A percentile compares a stretch with the other conserved stretches of the same genome.
These are phyloP conservation scores for Phylloporus sp. DNA, from an alignment of 768 basidiomycete species.

Conservation along the genomic window DNA sequence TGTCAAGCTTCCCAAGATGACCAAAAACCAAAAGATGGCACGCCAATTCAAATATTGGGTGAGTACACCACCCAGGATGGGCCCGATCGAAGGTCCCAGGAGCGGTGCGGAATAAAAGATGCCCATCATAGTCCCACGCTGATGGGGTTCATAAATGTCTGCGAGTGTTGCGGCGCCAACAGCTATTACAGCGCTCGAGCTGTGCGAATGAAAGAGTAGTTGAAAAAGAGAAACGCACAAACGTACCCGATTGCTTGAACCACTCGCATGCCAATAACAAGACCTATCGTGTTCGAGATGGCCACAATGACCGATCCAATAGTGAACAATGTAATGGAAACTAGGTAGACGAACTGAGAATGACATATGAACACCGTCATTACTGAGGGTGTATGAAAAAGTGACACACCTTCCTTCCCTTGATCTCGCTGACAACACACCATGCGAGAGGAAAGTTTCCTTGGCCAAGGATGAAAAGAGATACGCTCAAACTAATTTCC, in stretches of 20 bases:
- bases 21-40: constrained; percentile 80
- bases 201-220: constrained; percentile 18
- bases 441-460: constrained; percentile 43
- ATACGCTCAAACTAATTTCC: constrained; percentile 64
- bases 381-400: not conserved
- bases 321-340: constrained; percentile 48
- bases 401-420: constrained; percentile 58
- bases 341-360: constrained; percentile 48
- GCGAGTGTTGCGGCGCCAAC: constrained; percentile 71
- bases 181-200: constrained; percentile 62
- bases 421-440: constrained; percentile 43
- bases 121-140: constrained; percentile 77
- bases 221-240: not conserved
- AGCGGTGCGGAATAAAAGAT: constrained; percentile 78
- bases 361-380: not conserved
- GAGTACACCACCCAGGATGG: constrained; percentile 66
- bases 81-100: constrained; percentile 64
- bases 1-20: constrained; percentile 54
- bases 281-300: constrained; percentile 47
- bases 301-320: constrained; percentile 57
- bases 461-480: constrained; percentile 68
- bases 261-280: constrained; percentile 63
- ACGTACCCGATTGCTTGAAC: constrained; percentile 60
- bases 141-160: constrained; percentile 70
- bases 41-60: constrained; percentile 73